Evolutionary conservation across 345 rosid species (phyloP), one percentile per base, ranked within the genome.

Genomic region (Eucalyptus tenuipes): DNA sequence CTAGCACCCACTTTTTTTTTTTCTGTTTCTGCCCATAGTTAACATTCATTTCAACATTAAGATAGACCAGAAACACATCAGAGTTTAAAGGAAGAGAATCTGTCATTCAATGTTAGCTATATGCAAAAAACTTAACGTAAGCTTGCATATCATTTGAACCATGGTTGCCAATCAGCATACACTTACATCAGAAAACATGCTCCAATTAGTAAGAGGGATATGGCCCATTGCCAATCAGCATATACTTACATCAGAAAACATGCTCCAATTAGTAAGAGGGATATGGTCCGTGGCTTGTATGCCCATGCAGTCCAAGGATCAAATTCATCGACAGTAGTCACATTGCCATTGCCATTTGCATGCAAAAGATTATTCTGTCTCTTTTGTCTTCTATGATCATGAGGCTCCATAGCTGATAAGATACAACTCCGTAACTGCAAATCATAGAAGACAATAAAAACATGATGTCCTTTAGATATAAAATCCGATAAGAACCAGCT

Each of bases 291-390:
- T 92, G 99, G 99, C 94, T 93, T 94, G 90, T 98, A 98, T 47
- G 99, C 99, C 99, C 99, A 98, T 89, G 99, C 98, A 91, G 97
- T 98, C 99, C 99, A 98, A 84, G 99, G 99, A 93, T 98, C 99
- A 88, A 98, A 92, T 49, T 96, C 99, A 91, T 86, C 95, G 87
- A 88, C 94, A 40, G 89, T 88, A 88, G 87, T 89, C 86, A 86
- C 85, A 88, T 33, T 88, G 85, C 61, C 71, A 89, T 88, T 92
- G 87, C 97, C 99, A 92, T 95, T 96, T 92, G 92, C 91, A 85
- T 88, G 94, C 91, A 88, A 89, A 85, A 89, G 87, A 91, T 89
- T 91, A 89, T 95, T 97, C 88, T 87, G 95, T 89, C 91, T 92
- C 87, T 90, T 94, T 85, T 59, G 91, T 94, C 94, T 94, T 89